These are phyloP conservation scores for Cicer pinnatifidum DNA, from an alignment of 306 rosid species.

Conservation along the genomic window DNA sequence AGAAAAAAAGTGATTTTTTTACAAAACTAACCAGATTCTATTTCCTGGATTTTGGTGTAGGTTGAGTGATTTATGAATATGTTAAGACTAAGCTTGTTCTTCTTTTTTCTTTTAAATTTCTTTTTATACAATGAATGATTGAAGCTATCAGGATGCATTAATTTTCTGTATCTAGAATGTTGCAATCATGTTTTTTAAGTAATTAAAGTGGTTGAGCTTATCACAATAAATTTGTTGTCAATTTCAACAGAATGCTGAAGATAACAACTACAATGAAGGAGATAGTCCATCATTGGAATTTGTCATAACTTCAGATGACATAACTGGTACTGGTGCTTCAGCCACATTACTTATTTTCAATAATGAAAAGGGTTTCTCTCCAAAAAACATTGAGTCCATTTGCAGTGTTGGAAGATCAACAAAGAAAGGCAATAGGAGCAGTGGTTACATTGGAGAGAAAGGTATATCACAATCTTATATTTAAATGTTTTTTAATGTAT, in stretches of 20 bases:
- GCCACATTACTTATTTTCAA: constrained; percentile 71
- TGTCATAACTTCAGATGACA: constrained; percentile 65
- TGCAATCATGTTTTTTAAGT: not conserved
- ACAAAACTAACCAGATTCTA: no score
- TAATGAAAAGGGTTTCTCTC: constrained; percentile 77
- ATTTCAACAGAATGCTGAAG: constrained; percentile 75
- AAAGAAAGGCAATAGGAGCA: constrained; percentile 65
- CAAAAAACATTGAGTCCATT: constrained; percentile 65
- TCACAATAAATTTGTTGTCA: constrained; percentile 5
- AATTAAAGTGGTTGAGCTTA: not conserved
- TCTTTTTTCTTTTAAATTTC: no score
- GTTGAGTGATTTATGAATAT: no score
- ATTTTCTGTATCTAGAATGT: not conserved
- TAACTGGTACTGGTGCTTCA: constrained; percentile 68
- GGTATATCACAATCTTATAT: constrained; percentile 48
- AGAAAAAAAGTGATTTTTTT: no score
- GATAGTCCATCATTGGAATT: constrained; percentile 65
- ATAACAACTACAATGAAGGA: constrained; percentile 60
- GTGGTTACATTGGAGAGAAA: constrained; percentile 88
- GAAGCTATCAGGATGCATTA: not conserved
- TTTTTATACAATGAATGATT: not conserved
- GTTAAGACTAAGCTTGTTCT: no score
- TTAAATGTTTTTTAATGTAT: not conserved
- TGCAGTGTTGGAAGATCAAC: constrained; percentile 86
- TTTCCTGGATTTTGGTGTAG: no score